Evolutionary conservation across 2,329 filamentous ascomycete species (phyloP).

Genomic region (Epichloe amarillans): DNA sequence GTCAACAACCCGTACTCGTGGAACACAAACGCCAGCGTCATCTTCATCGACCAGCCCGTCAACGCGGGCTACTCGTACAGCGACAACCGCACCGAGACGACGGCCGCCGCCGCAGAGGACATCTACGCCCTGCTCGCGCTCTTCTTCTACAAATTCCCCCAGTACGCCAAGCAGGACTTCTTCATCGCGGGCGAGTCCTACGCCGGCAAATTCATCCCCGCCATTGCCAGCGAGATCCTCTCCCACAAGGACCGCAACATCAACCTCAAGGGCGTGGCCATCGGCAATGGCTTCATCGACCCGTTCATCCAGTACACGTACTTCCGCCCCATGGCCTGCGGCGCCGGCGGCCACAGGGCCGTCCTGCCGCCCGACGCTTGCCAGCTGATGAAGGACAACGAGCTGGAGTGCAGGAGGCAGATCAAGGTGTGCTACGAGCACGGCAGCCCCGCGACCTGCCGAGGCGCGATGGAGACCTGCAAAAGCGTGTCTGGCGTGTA

Average conservation of each 20-base stretch:
- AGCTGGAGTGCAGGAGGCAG: constrained; percentile 75
- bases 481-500: constrained; percentile 93
- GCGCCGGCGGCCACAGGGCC: constrained; percentile 81
- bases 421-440: constrained; percentile 85
- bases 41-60: constrained; percentile 54
- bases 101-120: constrained; percentile 89
- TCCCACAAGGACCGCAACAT: constrained; percentile 93
- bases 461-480: constrained; percentile 90
- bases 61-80: constrained; percentile 27
- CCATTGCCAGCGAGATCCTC: constrained; percentile 81
- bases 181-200: constrained; percentile 95
- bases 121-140: constrained; percentile 90
- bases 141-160: constrained; percentile 93
- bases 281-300: constrained; percentile 93
- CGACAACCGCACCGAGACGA: constrained; percentile 75
- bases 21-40: constrained; percentile 51
- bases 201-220: constrained; percentile 87
- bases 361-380: constrained; percentile 68
- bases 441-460: constrained; percentile 74
- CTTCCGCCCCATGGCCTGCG: constrained; percentile 96
- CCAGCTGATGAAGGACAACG: constrained; percentile 77
- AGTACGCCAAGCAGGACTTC: constrained; percentile 89
- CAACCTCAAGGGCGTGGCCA: constrained; percentile 88
- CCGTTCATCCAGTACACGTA: constrained; percentile 82
- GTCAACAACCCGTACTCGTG: constrained; percentile 45